phyloP scores from a whole-genome alignment of 352 stramenopile species.

The Thalassiosira exigua region DNA sequence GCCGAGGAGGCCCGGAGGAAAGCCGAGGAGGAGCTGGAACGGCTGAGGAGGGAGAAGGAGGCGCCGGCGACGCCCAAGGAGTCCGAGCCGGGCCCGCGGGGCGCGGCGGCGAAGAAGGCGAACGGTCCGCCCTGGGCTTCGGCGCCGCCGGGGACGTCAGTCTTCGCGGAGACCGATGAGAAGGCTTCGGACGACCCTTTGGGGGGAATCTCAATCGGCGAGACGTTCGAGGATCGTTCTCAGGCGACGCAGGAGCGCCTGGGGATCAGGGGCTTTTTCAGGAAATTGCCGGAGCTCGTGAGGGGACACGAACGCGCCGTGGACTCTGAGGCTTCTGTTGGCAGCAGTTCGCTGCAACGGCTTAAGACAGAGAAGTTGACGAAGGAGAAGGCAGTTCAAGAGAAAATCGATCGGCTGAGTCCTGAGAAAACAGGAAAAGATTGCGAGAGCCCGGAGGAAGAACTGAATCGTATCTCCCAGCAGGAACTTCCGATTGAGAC shows the following conservation, averaged over 20 bases:
- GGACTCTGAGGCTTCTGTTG: background rate
- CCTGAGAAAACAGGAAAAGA: slow-evolving; percentile 6
- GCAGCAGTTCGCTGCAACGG: background rate
- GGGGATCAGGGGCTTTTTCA: no score
- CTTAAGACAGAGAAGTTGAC: background rate
- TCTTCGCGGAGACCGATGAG: background rate
- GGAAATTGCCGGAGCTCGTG: no score
- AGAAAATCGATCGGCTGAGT: no score
- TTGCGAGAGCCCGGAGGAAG: background rate
- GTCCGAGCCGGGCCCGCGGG: slow-evolving; percentile 14
- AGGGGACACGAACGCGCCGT: no score
- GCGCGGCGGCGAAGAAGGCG: background rate
- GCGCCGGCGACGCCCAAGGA: slow-evolving; percentile 11
- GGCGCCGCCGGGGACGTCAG: background rate
- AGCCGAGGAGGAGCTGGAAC: slow-evolving; percentile 26
- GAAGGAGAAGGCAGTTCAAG: slow-evolving; percentile 3
- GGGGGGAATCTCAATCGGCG: background rate
- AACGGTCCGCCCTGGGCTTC: no score
- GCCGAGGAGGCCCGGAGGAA: slow-evolving; percentile 25
- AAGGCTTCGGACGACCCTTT: background rate
- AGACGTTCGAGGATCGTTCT: no score
- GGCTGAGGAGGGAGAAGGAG: slow-evolving; percentile 30
- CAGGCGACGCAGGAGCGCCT: no score
- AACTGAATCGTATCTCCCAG: background rate
- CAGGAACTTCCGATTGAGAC: background rate